Percentiles rank a stretch among this genome's conserved stretches.
Conservation (phyloP, 2,329 filamentous ascomycete genomes). For the Venturia pyrina region DNA sequence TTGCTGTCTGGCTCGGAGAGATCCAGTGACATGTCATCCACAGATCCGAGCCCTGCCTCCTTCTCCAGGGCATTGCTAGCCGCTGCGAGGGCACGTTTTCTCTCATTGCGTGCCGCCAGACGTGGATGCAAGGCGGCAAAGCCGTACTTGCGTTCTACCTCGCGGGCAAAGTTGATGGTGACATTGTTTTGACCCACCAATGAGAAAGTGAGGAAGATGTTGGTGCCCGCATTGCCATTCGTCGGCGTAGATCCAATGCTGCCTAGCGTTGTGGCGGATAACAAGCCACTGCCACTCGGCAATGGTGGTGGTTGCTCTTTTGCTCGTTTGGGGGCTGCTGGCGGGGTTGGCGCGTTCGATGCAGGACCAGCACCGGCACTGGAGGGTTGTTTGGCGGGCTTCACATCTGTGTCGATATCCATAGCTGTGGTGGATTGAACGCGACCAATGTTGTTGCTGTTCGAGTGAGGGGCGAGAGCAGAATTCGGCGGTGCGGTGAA, state of each 20-base stretch:
- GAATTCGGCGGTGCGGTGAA: conserved; percentile 1
- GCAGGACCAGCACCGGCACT: conserved; percentile 20
- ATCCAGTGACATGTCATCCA: conserved; percentile 77
- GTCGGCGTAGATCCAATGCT: conserved; percentile 36
- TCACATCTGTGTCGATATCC: conserved; percentile 22
- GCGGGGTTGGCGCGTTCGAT: conserved; percentile 38
- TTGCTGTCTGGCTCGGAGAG: conserved; percentile 65
- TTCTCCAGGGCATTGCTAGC: conserved; percentile 79
- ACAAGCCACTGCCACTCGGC: conserved; percentile 52
- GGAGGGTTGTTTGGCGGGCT: conserved; percentile 23
- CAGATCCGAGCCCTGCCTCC: conserved; percentile 49
- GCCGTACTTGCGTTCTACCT: conserved; percentile 89
- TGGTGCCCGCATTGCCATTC: conserved; percentile 41
- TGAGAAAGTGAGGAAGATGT: conserved; percentile 80
- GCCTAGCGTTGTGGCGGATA: conserved; percentile 52
- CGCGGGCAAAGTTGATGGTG: conserved; percentile 87
- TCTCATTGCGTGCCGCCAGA: conserved; percentile 77
- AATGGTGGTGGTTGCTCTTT: conserved; percentile 49
- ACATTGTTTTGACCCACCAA: conserved; percentile 76
- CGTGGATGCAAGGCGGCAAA: conserved; percentile 90
- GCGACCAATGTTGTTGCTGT: not conserved
- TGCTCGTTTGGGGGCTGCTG: conserved; percentile 43
- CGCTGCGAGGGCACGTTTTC: conserved; percentile 77
- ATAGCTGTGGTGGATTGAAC: conserved; percentile 16
- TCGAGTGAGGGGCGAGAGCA: not conserved